Evolutionary conservation across 495 filamentous ascomycete genomes (phyloP).

Genomic region (Annulohypoxylon maeteangense): DNA sequence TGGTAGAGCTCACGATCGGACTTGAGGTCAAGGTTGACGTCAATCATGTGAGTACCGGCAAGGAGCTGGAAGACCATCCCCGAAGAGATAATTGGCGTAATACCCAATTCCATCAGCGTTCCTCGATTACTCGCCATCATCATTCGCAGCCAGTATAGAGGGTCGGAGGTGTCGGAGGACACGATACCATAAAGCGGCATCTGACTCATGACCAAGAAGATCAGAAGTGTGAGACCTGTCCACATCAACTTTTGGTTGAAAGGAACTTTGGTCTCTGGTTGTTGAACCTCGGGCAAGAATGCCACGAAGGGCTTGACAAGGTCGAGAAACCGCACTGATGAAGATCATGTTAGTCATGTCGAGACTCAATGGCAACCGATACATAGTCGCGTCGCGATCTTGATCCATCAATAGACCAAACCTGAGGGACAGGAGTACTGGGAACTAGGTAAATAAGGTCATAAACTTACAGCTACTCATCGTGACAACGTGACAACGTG

Average conservation of each 20-base stretch:
- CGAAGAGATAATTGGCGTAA: conserved; percentile 98
- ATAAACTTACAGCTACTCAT: conserved; percentile 68
- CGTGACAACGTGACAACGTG: conserved; percentile 60
- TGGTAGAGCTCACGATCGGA: conserved; percentile 99
- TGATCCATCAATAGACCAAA: conserved; percentile 32
- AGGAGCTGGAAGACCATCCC: conserved; percentile 99
- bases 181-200: conserved; percentile 98
- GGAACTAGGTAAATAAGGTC: conserved; percentile 56
- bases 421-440: background rate
- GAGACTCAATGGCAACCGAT: conserved; percentile 43
- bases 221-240: conserved; percentile 95
- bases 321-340: conserved; percentile 96
- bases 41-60: conserved; percentile 98
- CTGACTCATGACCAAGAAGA: conserved; percentile 99
- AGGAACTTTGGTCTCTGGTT: conserved; percentile 94
- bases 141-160: conserved; percentile 99
- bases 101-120: conserved; percentile 99
- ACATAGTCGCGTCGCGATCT: conserved; percentile 51
- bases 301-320: conserved; percentile 99
- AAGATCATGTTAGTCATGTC: conserved; percentile 46
- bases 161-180: conserved; percentile 95
- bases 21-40: conserved; percentile 99
- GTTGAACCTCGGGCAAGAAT: conserved; percentile 97
- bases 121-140: conserved; percentile 99
- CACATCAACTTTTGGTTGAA: conserved; percentile 99